These are phyloP conservation scores for Cryphonectria nitschkei DNA, from an alignment of 2,329 filamentous ascomycete species.

Conservation along the genomic window DNA sequence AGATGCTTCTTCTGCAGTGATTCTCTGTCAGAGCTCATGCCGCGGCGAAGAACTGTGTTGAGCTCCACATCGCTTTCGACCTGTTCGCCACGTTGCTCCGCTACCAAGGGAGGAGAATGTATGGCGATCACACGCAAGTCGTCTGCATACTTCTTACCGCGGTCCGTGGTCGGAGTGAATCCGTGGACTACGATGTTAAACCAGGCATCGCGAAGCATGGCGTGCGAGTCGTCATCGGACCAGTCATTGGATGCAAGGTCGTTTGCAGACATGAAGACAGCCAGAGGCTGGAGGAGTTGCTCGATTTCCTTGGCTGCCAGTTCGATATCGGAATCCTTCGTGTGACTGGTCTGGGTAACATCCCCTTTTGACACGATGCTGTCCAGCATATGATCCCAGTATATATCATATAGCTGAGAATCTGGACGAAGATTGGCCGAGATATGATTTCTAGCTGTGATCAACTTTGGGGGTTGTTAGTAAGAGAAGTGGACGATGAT, in stretches of 20 bases:
- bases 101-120: constrained; percentile 83
- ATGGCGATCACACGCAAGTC: constrained; percentile 85
- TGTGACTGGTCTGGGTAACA: constrained; percentile 72
- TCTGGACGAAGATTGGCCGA: constrained; percentile 69
- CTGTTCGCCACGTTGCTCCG: constrained; percentile 86
- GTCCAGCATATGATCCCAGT: constrained; percentile 82
- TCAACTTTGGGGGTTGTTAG: constrained; percentile 51
- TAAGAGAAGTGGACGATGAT: not conserved
- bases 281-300: constrained; percentile 85
- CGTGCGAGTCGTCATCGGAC: constrained; percentile 69
- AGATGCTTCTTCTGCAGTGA: constrained; percentile 81
- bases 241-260: constrained; percentile 55
- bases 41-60: constrained; percentile 88
- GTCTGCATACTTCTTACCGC: constrained; percentile 71
- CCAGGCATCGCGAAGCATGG: constrained; percentile 88
- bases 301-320: constrained; percentile 85
- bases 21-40: constrained; percentile 78
- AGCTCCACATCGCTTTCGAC: constrained; percentile 96
- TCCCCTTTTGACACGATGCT: constrained; percentile 90
- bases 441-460: constrained; percentile 78
- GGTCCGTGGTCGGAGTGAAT: constrained; percentile 74
- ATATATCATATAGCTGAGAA: constrained; percentile 80
- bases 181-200: constrained; percentile 97
- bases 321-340: constrained; percentile 77
- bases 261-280: constrained; percentile 75